Percentiles rank a stretch among this genome's conserved stretches.
These are phyloP conservation scores for Magnusiomyces suaveolens DNA, from an alignment of 1,139 yeast genomes.

Conservation along the genomic window DNA sequence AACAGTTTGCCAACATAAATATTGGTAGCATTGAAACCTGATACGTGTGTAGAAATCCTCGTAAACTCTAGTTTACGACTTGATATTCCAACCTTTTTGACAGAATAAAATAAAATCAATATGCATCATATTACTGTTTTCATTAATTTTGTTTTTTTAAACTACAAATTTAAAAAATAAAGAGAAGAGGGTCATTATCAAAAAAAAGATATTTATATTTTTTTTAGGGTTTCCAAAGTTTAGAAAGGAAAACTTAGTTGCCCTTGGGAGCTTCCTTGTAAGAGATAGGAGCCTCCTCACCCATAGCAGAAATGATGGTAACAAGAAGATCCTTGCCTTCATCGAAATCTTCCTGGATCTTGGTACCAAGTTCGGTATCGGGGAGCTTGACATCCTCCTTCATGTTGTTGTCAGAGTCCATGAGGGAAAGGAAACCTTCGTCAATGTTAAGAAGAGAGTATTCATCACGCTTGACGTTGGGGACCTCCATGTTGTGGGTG, in stretches of 20 bases:
- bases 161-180: neutral
- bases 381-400: conserved; percentile 98
- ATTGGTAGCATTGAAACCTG: neutral
- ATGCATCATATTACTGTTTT: neutral
- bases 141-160: neutral
- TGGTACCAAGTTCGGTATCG: conserved; percentile 94
- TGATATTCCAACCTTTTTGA: too few species aligned
- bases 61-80: too few species aligned
- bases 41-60: neutral
- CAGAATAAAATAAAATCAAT: too few species aligned
- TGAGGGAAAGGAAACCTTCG: conserved; percentile 93
- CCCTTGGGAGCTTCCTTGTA: conserved; percentile 94
- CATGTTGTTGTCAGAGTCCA: conserved; percentile 84
- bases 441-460: conserved; percentile 96
- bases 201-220: neutral
- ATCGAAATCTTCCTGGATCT: conserved; percentile 84
- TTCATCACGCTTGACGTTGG: conserved; percentile 92
- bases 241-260: neutral
- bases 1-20: too few species aligned
- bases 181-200: neutral
- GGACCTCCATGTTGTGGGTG: conserved; percentile 99
- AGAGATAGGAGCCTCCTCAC: conserved; percentile 97
- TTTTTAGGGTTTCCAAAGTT: neutral
- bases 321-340: conserved; percentile 93
- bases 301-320: conserved; percentile 96